Base-by-base conservation (phyloP, 2,329 filamentous ascomycete species). In the Teratosphaeria viscida region DNA sequence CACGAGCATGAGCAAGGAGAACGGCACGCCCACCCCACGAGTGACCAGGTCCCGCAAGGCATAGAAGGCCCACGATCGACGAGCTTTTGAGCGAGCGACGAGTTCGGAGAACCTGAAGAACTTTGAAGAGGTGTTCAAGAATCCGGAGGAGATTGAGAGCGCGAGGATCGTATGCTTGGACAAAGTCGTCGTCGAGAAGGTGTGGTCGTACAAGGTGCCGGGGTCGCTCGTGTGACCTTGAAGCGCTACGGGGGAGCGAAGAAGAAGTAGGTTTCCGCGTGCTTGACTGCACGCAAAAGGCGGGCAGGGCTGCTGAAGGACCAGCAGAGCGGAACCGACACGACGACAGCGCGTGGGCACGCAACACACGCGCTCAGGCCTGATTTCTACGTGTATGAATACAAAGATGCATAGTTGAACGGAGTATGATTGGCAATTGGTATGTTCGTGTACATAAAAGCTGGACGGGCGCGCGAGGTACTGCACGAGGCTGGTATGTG, bases 1-100 rank as follows among this genome's bases (percentile, higher is more conserved):
- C 62, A 37, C 56, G 10, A 55, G 59, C 6, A 59, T 60, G 61
- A 60, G 61, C 59, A 62, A 61, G 54, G 61, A 57, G 23, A 47
- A 56, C 16, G 27, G 54, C 12, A 26, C 34, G 12, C 56, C 56
- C 23, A 72, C 71, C 43, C 85, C 83, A 64, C 76, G 80, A 62
- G 80, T 81, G 60, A 85, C 85, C 55, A 81, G 87, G 67, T 88
- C 85, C 66, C 84, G 87, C 71, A 89, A 89, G 81, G 87, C 86
- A 59, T 86, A 84, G 70, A 61, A 62, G 52, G 58, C 64, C 35
- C 57, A 47, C 47, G 63, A 65, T 34, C 56, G 52, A 26, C 57
- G 47, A 23, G 57, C 57, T 5, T 59, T 59, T 35, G 57, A 55
- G 53, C 11, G 61, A 8, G 61, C 63, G 53, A 66, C 64, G 39